Conservation (phyloP, 2,329 filamentous ascomycete genomes). For the Nothophaeocryptopus gaeumannii region DNA sequence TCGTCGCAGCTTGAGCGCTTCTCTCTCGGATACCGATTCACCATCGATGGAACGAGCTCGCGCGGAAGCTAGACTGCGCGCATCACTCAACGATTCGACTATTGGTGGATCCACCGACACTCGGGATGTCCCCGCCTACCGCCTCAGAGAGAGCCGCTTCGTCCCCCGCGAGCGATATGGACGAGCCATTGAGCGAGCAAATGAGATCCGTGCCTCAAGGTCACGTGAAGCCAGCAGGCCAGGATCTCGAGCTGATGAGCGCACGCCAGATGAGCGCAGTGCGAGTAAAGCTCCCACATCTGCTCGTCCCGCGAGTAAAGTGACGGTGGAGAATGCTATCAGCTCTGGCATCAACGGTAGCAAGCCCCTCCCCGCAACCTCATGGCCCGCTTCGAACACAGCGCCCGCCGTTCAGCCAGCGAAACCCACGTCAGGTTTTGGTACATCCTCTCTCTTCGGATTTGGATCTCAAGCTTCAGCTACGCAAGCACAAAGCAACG, state of each 20-base stretch:
- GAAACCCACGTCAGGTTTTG: neutral
- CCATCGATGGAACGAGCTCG: slow-evolving; percentile 34
- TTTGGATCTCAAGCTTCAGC: slow-evolving; percentile 2
- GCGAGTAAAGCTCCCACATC: too few relatives aligned
- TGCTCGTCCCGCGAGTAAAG: too few relatives aligned
- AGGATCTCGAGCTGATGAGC: slow-evolving; percentile 15
- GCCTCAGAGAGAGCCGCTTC: slow-evolving; percentile 37
- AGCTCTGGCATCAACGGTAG: too few relatives aligned
- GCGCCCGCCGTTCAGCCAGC: neutral
- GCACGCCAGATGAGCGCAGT: neutral
- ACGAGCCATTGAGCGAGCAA: slow-evolving; percentile 34
- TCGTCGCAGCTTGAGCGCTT: slow-evolving; percentile 24
- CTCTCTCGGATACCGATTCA: slow-evolving; percentile 29
- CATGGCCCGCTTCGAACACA: neutral
- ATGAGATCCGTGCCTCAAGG: slow-evolving; percentile 26
- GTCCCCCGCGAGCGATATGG: slow-evolving; percentile 37
- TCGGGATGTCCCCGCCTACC: slow-evolving; percentile 36
- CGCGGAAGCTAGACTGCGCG: slow-evolving; percentile 31
- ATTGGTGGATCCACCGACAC: slow-evolving; percentile 5
- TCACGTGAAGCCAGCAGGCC: slow-evolving; percentile 19
- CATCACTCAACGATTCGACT: slow-evolving; percentile 16
- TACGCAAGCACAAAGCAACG: neutral
- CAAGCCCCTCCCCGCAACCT: neutral
- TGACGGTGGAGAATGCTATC: too few relatives aligned
- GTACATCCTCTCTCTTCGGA: slow-evolving; percentile 1